Base-by-base conservation (phyloP, 306 rosid species). In the Rosa lucieae region DNA sequence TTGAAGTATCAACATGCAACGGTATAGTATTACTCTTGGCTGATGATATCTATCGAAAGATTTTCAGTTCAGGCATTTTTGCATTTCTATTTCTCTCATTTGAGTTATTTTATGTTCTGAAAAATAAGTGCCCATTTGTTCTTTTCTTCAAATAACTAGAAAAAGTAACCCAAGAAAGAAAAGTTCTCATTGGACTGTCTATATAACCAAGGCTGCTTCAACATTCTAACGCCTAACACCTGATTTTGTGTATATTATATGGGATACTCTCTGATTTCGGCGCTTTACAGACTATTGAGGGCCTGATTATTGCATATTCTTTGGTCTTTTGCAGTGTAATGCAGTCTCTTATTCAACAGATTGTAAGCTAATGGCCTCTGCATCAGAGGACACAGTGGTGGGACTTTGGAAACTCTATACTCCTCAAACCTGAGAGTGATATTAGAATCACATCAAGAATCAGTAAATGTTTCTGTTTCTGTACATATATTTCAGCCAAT, bases 351-450 rank as follows among this genome's bases (percentile, higher is more conserved):
- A 72, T 84, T 95, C 99, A 23, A 61, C 77, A 23, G 88, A 92
- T 74, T 86, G 89, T 72, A 95, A 89, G 83, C 89, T 88, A 68
- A 79, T 95, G 97, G 99, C 98, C 58, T 92, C 98, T 76, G 97
- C 94, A 40, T 94, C 99, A 10, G 95, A 93, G 70, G 99, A 94
- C 85, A 77, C 92, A 52, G 90, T 91, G 0, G 97, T 92, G 79
- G 99, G 92, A 3, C 91, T 94, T 9, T 94, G 99, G 99, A 89
- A 92, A 82, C 82, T 94, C 72, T 94, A 94, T 84, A 97, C 98
- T 81, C 97, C 97, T 77, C 85, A 26, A 81, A 77, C 82, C 69
- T 87, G 83, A 92, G 7, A 78, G 9, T 51, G 56, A 10, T n/a
- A 51, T 29, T 37, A 51, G 63, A 52, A 51, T 23, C 39, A 29